Conservation (phyloP, 208 protist species). For the Phytomonas sp. region DNA sequence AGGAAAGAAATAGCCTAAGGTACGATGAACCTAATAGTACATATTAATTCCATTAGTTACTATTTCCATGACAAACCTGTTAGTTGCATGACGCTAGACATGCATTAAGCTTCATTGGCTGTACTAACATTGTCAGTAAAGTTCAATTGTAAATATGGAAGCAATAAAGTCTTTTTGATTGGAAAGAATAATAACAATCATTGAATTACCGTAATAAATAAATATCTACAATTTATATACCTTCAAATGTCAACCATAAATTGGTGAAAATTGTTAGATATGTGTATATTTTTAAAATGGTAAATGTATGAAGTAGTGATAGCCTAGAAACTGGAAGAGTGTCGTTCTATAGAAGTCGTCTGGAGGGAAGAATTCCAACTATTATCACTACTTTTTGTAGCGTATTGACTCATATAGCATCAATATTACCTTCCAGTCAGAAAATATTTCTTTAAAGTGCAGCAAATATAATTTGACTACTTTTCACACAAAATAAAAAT, state of each 20-base stretch:
- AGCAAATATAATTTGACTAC: not conserved
- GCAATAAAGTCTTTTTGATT: not conserved
- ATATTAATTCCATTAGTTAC: not conserved
- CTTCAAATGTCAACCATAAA: not conserved
- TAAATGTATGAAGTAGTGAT: not conserved
- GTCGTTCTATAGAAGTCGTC: not conserved
- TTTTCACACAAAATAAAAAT: not conserved
- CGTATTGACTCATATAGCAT: not conserved
- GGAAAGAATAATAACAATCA: not conserved
- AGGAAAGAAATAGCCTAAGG: not conserved
- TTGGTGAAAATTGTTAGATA: not conserved
- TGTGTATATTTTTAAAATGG: not conserved
- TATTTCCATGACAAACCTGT: not conserved
- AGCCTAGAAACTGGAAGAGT: not conserved
- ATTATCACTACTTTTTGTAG: not conserved
- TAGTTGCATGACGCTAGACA: not conserved
- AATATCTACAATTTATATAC: not conserved
- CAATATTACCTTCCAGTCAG: not conserved
- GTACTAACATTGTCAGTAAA: not conserved
- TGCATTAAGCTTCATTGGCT: not conserved
- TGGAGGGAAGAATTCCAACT: not conserved
- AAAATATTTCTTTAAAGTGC: not conserved
- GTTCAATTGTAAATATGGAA: not conserved
- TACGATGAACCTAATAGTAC: constrained; percentile 1
- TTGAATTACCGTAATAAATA: not conserved